A percentile compares a stretch with the other conserved stretches of the same genome.
These are phyloP conservation scores for Trifolium pratense DNA, from an alignment of 306 rosid species.

Conservation along the genomic window DNA sequence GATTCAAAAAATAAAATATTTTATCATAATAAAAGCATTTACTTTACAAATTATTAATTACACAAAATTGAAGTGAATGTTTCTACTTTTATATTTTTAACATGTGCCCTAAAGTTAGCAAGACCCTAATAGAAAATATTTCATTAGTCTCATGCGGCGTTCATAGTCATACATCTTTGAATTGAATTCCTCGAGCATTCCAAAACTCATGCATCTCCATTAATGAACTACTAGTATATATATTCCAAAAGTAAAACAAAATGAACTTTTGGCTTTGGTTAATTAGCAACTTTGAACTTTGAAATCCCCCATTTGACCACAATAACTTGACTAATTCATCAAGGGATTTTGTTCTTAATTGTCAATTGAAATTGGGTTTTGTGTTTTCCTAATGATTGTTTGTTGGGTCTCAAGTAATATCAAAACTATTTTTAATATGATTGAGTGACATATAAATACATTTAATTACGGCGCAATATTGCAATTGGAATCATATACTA, in stretches of 20 bases:
- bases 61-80: too few species aligned
- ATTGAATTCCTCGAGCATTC: conserved; percentile 44
- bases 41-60: too few species aligned
- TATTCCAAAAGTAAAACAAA: conserved; percentile 30
- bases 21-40: too few species aligned
- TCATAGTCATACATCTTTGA: conserved; percentile 32
- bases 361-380: conserved; percentile 21
- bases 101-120: too few species aligned
- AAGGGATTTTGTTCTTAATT: neutral
- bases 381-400: conserved; percentile 46
- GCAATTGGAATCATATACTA: conserved; percentile 42
- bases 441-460: conserved; percentile 38
- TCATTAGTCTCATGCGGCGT: conserved; percentile 33
- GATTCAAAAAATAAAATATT: too few species aligned
- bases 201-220: conserved; percentile 32
- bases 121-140: neutral
- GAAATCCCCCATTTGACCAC: conserved; percentile 33
- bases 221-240: neutral
- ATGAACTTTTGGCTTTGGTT: conserved; percentile 31
- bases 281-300: conserved; percentile 22
- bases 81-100: too few species aligned
- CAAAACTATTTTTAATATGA: conserved; percentile 27
- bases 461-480: conserved; percentile 66
- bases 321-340: neutral
- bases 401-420: conserved; percentile 42